phyloP scores from a whole-genome alignment of 2,329 filamentous ascomycete genomes.

The Fusarium marasasianum region DNA sequence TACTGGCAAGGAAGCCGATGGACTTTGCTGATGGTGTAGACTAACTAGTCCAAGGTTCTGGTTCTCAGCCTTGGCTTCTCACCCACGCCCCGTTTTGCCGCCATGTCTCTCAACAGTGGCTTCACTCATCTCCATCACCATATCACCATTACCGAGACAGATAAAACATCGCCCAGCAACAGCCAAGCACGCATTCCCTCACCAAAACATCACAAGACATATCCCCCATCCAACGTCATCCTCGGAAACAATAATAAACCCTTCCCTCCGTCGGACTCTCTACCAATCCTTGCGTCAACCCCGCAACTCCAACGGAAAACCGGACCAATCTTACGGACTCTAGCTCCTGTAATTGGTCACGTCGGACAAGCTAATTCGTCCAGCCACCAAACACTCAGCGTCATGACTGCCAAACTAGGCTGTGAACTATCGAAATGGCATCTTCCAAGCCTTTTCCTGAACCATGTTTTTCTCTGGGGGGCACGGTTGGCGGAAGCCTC shows the following conservation, averaged over 20 bases:
- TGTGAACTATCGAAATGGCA: not conserved
- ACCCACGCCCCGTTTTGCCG: not conserved
- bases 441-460: not conserved
- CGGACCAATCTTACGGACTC: not conserved
- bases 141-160: too few relatives aligned
- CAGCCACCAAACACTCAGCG: not conserved
- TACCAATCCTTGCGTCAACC: not conserved
- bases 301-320: not conserved
- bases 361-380: not conserved
- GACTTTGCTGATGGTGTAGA: not conserved
- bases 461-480: not conserved
- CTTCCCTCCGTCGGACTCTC: not conserved
- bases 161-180: not conserved
- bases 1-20: not conserved
- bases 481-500: not conserved
- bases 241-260: not conserved
- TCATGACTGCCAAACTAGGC: not conserved
- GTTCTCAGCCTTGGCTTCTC: not conserved
- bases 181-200: not conserved
- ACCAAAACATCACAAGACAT: not conserved
- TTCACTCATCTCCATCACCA: not conserved
- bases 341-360: not conserved
- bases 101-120: not conserved
- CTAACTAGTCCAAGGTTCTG: not conserved
- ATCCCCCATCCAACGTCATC: not conserved